Percentiles rank a stretch among this genome's conserved stretches.
These are phyloP conservation scores for Jatropha curcas DNA, from an alignment of 345 rosid genomes.

Conservation along the genomic window DNA sequence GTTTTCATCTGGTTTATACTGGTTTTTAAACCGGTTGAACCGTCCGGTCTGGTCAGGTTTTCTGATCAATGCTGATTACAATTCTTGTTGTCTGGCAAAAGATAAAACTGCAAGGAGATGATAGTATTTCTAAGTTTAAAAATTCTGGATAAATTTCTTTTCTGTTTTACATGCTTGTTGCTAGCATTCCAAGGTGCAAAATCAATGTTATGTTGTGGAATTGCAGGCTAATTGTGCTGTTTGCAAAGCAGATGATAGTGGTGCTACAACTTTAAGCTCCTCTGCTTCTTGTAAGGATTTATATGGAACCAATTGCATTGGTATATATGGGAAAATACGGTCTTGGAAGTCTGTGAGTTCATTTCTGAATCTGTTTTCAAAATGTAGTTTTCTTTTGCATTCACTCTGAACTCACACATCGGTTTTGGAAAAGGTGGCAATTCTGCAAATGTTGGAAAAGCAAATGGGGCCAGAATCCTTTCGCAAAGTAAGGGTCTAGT, in stretches of 20 bases:
- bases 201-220: constrained; percentile 8
- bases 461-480: constrained; percentile 99
- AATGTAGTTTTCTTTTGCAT: neutral
- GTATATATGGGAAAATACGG: constrained; percentile 85
- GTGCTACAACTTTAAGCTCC: constrained; percentile 78
- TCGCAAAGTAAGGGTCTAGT: constrained; percentile 63
- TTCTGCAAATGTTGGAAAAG: constrained; percentile 97
- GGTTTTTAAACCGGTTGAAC: too few relatives aligned
- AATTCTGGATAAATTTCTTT: neutral
- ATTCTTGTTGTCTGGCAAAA: neutral
- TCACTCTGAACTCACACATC: constrained; percentile 20
- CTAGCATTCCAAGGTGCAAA: neutral
- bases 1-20: too few relatives aligned
- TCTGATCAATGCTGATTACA: neutral
- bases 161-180: neutral
- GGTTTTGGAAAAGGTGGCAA: constrained; percentile 62
- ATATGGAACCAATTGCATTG: constrained; percentile 81
- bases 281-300: constrained; percentile 85
- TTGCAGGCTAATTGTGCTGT: constrained; percentile 89
- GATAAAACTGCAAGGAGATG: neutral
- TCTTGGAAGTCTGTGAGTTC: constrained; percentile 96
- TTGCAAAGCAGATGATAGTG: constrained; percentile 91
- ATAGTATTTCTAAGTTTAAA: too few relatives aligned
- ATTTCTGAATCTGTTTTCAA: constrained; percentile 12
- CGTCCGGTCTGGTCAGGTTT: too few relatives aligned